These are phyloP conservation scores for Quillaja saponaria DNA, from an alignment of 306 rosid species.

Conservation along the genomic window DNA sequence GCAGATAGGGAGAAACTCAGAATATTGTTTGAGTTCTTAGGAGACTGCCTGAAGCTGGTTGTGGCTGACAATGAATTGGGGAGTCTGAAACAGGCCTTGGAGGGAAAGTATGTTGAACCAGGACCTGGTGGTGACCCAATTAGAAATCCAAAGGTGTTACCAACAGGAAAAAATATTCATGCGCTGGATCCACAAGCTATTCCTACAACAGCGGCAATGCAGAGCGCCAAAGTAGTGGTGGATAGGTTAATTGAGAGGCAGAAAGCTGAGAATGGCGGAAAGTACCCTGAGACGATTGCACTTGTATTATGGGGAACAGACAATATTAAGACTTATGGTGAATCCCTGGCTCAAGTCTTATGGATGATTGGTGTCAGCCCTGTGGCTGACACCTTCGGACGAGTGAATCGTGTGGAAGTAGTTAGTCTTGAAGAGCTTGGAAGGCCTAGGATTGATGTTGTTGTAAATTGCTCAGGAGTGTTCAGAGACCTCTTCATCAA, in stretches of 20 bases:
- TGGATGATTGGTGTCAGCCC: slow-evolving; percentile 97
- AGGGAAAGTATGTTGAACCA: slow-evolving; percentile 92
- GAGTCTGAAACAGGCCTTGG: slow-evolving; percentile 94
- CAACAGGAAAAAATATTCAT: slow-evolving; percentile 94
- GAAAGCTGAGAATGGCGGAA: slow-evolving; percentile 62
- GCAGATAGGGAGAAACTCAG: slow-evolving; percentile 86
- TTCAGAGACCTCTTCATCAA: slow-evolving; percentile 98
- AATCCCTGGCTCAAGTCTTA: slow-evolving; percentile 91
- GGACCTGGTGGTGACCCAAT: slow-evolving; percentile 99
- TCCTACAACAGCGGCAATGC: slow-evolving; percentile 92
- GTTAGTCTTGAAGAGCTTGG: slow-evolving; percentile 95
- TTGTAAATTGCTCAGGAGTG: slow-evolving; percentile 96
- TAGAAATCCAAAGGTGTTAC: slow-evolving; percentile 87
- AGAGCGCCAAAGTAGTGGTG: slow-evolving; percentile 70
- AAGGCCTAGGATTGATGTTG: slow-evolving; percentile 97
- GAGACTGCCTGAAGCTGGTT: slow-evolving; percentile 79
- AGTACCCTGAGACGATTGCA: slow-evolving; percentile 88
- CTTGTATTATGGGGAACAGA: slow-evolving; percentile 99
- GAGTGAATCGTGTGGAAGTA: slow-evolving; percentile 82
- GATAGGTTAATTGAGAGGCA: slow-evolving; percentile 66
- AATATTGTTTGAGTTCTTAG: slow-evolving; percentile 64
- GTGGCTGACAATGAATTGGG: slow-evolving; percentile 95
- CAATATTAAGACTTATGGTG: slow-evolving; percentile 96
- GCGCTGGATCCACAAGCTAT: slow-evolving; percentile 94
- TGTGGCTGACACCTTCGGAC: slow-evolving; percentile 76